Evolutionary conservation across 2,329 filamentous ascomycete genomes (phyloP).

Genomic region (Fusarium multiceps): DNA sequence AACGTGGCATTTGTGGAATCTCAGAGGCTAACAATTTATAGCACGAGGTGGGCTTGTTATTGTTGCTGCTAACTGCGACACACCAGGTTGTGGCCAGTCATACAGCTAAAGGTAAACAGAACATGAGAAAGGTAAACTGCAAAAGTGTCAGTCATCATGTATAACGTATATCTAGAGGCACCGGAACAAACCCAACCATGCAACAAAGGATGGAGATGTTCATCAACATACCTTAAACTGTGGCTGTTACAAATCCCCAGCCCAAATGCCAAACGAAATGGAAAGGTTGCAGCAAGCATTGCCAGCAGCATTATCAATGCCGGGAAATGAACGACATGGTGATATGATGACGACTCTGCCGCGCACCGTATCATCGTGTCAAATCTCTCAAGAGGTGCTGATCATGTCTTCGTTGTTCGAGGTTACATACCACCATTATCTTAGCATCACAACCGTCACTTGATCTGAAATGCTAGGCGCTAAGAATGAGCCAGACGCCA

Average conservation of each 20-base stretch:
- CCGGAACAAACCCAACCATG: background rate
- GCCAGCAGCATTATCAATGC: slow-evolving; percentile 3
- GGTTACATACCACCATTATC: slow-evolving; percentile 26
- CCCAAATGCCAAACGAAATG: background rate
- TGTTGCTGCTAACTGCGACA: background rate
- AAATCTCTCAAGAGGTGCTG: slow-evolving; percentile 19
- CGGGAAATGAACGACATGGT: slow-evolving; percentile 18
- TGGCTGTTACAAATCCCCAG: background rate
- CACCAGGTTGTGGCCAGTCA: background rate
- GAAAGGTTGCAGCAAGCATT: slow-evolving; percentile 18
- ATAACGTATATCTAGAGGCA: background rate
- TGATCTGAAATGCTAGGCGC: slow-evolving; percentile 40
- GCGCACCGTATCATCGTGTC: slow-evolving; percentile 1
- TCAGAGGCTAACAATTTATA: background rate
- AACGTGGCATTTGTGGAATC: slow-evolving; percentile 31
- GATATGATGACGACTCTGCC: slow-evolving; percentile 31
- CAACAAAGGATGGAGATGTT: background rate
- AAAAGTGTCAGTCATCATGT: background rate
- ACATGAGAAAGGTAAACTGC: background rate
- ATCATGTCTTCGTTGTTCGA: slow-evolving; percentile 27
- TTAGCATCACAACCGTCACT: slow-evolving; percentile 35
- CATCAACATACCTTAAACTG: background rate
- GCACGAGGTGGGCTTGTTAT: background rate
- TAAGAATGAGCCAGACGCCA: slow-evolving; percentile 25
- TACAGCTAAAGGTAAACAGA: background rate